These are phyloP conservation scores for Urochloa ruziziensis DNA, from an alignment of 176 grass and related monocot species.

Conservation along the genomic window DNA sequence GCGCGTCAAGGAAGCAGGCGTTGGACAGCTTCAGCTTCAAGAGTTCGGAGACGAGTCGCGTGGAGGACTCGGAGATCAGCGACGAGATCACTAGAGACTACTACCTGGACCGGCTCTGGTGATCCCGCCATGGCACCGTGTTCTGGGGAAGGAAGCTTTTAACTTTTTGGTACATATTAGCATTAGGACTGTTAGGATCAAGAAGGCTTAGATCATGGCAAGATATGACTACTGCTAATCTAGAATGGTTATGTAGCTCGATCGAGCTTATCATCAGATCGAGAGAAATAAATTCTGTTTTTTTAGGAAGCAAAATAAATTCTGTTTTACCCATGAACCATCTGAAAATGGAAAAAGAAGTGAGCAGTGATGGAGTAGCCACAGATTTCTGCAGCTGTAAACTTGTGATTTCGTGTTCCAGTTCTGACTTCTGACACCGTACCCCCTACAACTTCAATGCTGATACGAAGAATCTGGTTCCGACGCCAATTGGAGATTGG, in stretches of 20 bases:
- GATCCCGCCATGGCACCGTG: not conserved
- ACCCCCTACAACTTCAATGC: not conserved
- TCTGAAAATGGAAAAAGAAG: not conserved
- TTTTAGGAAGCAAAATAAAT: no score
- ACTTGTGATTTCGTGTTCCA: not conserved
- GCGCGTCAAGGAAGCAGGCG: slow-evolving; percentile 22
- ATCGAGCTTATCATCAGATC: not conserved
- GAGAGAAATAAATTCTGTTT: slow-evolving; percentile 34
- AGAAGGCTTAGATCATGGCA: not conserved
- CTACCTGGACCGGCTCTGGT: slow-evolving; percentile 94
- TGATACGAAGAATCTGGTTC: not conserved
- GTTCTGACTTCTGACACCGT: not conserved
- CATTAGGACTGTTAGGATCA: not conserved
- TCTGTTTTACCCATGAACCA: no score
- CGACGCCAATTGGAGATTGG: not conserved
- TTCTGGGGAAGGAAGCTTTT: not conserved
- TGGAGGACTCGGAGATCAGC: slow-evolving; percentile 29
- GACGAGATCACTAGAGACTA: slow-evolving; percentile 73
- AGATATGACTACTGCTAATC: not conserved
- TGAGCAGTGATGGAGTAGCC: not conserved
- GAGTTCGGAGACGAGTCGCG: slow-evolving; percentile 31
- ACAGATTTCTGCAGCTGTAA: not conserved
- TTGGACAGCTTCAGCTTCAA: slow-evolving; percentile 47
- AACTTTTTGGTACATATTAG: slow-evolving; percentile 15
- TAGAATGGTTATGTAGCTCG: not conserved